These are phyloP conservation scores for Myxozyma geophila DNA, from an alignment of 805 yeast species.

Conservation along the genomic window DNA sequence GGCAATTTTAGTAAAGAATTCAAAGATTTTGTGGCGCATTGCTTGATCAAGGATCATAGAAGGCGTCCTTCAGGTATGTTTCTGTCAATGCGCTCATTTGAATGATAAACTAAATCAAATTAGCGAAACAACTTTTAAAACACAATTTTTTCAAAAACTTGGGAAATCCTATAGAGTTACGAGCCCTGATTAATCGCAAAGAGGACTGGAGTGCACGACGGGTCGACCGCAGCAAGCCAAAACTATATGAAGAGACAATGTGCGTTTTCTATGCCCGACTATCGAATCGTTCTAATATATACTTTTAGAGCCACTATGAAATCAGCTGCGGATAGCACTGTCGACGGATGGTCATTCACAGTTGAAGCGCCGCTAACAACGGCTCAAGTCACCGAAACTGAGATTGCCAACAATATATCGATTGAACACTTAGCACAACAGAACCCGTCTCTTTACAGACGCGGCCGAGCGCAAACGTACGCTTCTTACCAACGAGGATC, in stretches of 20 bases:
- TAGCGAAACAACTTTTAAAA: conserved; percentile 60
- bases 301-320: neutral
- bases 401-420: conserved; percentile 7
- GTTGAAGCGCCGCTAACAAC: conserved; percentile 13
- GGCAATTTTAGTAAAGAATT: conserved; percentile 54
- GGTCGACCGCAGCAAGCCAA: conserved; percentile 39
- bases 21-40: conserved; percentile 67
- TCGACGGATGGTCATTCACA: conserved; percentile 30
- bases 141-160: conserved; percentile 63
- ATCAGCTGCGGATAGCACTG: conserved; percentile 6
- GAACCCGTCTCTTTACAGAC: conserved; percentile 9
- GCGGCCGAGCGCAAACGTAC: conserved; percentile 8
- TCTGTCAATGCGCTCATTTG: neutral
- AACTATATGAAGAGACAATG: conserved; percentile 47
- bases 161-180: conserved; percentile 47
- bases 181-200: conserved; percentile 51
- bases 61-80: conserved; percentile 57
- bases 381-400: conserved; percentile 6
- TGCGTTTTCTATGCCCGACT: conserved; percentile 1
- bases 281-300: neutral
- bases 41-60: conserved; percentile 72
- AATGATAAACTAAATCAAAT: neutral
- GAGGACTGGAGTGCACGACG: conserved; percentile 50
- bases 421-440: conserved; percentile 1
- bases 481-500: conserved; percentile 1